Evolutionary conservation across 169 alveolate species (phyloP).

Genomic region (Eimeria acervulina): DNA sequence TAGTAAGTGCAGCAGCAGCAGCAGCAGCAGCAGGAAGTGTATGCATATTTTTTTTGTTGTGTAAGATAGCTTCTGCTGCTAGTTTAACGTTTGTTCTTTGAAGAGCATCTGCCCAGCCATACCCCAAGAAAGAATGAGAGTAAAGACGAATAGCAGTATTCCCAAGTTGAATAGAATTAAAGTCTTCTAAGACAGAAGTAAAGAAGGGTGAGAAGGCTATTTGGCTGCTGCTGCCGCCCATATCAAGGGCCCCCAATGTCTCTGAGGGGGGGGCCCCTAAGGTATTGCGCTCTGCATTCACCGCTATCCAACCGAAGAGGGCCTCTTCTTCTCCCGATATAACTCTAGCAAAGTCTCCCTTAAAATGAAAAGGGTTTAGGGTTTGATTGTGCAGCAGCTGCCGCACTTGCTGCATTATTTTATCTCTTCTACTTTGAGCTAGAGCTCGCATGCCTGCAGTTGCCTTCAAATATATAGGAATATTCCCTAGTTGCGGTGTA

Average conservation of each 20-base stretch:
- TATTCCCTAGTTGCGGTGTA: background rate
- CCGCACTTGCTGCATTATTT: constrained; percentile 12
- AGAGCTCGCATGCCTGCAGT: constrained; percentile 79
- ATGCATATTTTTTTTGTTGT: background rate
- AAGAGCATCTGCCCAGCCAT: constrained; percentile 79
- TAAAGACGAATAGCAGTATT: constrained; percentile 48
- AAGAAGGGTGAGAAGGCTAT: constrained; percentile 79
- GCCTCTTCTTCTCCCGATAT: constrained; percentile 87
- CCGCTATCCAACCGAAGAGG: constrained; percentile 86
- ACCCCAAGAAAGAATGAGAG: constrained; percentile 78
- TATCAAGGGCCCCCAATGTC: constrained; percentile 85
- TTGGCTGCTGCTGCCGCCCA: constrained; percentile 86
- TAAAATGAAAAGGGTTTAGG: constrained; percentile 24
- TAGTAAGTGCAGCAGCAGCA: background rate
- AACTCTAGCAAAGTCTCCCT: constrained; percentile 78
- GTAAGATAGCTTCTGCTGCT: background rate
- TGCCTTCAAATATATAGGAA: constrained; percentile 75
- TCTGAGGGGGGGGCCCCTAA: constrained; percentile 71
- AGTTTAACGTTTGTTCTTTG: background rate
- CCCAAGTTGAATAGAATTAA: constrained; percentile 49
- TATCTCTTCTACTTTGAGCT: constrained; percentile 27
- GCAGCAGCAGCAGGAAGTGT: background rate
- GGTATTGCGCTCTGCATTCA: constrained; percentile 69
- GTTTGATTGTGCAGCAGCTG: background rate
- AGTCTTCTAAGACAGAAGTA: constrained; percentile 75